Base-by-base conservation (phyloP, 2,329 filamentous ascomycete species). In the Cryphonectria japonica region DNA sequence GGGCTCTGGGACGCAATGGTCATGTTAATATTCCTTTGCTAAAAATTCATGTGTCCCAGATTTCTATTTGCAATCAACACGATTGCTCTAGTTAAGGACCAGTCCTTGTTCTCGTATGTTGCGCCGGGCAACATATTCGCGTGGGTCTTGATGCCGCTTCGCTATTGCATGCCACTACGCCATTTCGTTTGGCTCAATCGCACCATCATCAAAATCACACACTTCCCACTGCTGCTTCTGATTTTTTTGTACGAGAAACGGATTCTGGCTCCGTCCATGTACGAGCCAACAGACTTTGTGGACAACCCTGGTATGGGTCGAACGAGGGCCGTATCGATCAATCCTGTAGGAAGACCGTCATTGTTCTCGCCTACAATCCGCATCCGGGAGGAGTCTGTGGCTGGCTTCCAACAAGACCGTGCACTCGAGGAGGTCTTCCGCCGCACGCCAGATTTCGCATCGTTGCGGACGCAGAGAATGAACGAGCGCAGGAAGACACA, bases 31-130 rank as follows among this genome's bases (percentile, higher is more conserved):
- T 26, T 2, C 52, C 9, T 22, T 32, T 22, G 8, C 26, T 54
- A 60, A 64, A 29, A 52, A 19, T 7, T 16, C 26, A 5, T 63
- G 11, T 14, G 1, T 29, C 5, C 8, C 64, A 88, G 86, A 71
- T 98, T 97, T 78, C 82, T 98, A 2, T 98, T 98, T 78, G 95
- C 95, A 0, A 94, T 98, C 79, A 98, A 98, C 78, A 97, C 95
- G 5, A 97, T 98, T 66, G 97, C 94, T 5, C 97, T 97, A 93
- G 95, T 98, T 75, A 98, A 98, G 80, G 97, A 96, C n/a, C 95
- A 98, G 79, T 93, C 94, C 0, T 84, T 98, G 0, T 98, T 98
- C 83, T 97, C 94, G 3, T 98, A 98, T 78, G 89, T 98, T 72
- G 93, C 95, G 1, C 95, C 95, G 0, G 92, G 93, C 19, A 98